Conservation (phyloP, 2,329 filamentous ascomycete genomes). For the Pestalotiopsis sp. region DNA sequence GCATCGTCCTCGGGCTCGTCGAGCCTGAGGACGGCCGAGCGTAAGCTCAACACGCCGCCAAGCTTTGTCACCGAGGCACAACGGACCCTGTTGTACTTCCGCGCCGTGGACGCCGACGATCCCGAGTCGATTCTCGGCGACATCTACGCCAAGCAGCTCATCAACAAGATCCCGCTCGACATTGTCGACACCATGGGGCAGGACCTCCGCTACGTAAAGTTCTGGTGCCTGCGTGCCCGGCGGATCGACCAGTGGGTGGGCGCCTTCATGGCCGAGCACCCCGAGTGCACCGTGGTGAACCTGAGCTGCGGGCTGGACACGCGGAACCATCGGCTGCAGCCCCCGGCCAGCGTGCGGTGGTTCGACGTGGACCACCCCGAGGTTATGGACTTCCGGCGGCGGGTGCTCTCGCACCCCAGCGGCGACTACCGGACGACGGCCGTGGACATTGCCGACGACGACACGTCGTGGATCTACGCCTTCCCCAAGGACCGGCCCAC, state of each 20-base stretch:
- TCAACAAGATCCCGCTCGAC: constrained; percentile 16
- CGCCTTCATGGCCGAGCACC: constrained; percentile 21
- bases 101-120: constrained; percentile 15
- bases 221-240: constrained; percentile 13
- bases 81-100: constrained; percentile 17
- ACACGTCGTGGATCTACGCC: constrained; percentile 22
- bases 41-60: constrained; percentile 2
- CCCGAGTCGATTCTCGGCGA: constrained; percentile 18
- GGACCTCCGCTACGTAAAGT: constrained; percentile 13
- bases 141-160: constrained; percentile 16
- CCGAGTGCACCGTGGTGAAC: constrained; percentile 23
- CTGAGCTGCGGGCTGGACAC: constrained; percentile 28
- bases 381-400: constrained; percentile 26
- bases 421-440: constrained; percentile 24
- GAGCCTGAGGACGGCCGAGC: not conserved
- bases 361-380: constrained; percentile 32
- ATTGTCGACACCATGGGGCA: constrained; percentile 9
- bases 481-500: constrained; percentile 27
- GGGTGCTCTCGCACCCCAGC: constrained; percentile 18
- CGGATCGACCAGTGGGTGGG: constrained; percentile 19
- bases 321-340: constrained; percentile 19
- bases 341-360: constrained; percentile 22
- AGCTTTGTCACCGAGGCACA: constrained; percentile 13
- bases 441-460: constrained; percentile 21
- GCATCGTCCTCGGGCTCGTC: constrained; percentile 9